Base-by-base conservation (phyloP, 441 rosid genomes). In the Erodium texanum region DNA sequence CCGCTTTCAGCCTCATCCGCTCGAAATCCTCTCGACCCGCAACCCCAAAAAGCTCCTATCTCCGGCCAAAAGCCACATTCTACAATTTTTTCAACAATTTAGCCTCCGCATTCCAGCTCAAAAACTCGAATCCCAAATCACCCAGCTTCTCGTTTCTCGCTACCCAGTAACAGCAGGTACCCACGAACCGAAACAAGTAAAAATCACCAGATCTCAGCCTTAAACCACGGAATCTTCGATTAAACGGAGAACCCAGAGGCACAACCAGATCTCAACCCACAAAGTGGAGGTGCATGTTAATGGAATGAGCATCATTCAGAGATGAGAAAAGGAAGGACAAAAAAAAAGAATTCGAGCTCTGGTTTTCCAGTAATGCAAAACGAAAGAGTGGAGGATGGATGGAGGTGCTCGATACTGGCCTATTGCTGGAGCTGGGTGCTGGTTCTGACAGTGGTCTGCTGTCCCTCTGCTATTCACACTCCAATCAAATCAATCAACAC, bases 181-280 rank as follows among this genome's bases (percentile, higher is more conserved):
- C 56, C 56, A 50, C 56, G 19, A 50, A 50, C 56, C 56, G 7
- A 50, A 50, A 50, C 19, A n/a, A 50, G 56, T 19, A 3, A 7
- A 3, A 50, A 50, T 50, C 56, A n/a, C 19, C 56, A n/a, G 56
- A 50, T 50, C 56, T 50, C 56, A 50, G 56, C 56, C 45, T 38
- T 11, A 10, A 38, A 38, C 45, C 45, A 38, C 45, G 8, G 10
- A 38, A 38, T 38, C 45, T 2, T 38, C 45, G 1, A 7, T 50
- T 16, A 15, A 50, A 50, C 56, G 19, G n/a, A 50, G 56, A 50
- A 50, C 56, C 56, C 56, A 15, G 56, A 50, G 7, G 56, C 54
- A 45, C 15, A 45, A 45, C 54, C 54, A 45, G 54, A 45, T 45
- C 54, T 45, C n/a, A 45, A 16, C 54, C n/a, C 54, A 14, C 4